phyloP scores from a whole-genome alignment of 495 filamentous ascomycete genomes.

The Patellaria atrata region DNA sequence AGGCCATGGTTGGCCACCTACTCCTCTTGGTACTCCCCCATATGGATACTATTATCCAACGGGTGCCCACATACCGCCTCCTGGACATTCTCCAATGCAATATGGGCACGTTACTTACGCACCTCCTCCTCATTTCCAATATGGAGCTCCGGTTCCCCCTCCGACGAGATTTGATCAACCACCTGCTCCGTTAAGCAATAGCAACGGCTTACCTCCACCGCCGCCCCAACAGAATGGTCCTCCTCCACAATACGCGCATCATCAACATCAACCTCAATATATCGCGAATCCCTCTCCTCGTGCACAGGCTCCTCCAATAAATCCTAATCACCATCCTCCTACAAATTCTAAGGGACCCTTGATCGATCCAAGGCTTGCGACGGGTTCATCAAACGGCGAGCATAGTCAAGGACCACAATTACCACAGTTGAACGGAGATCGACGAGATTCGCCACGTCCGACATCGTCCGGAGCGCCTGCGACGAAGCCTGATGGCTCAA shows the following conservation, averaged over 20 bases:
- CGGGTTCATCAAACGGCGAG: not conserved
- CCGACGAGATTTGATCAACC: slow-evolving; percentile 23
- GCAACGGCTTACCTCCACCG: slow-evolving; percentile 19
- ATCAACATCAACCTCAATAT: slow-evolving; percentile 6
- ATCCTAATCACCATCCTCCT: slow-evolving; percentile 1
- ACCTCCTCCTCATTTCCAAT: slow-evolving; percentile 8
- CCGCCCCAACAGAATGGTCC: slow-evolving; percentile 10
- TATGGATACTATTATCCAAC: slow-evolving; percentile 9
- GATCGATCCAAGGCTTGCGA: slow-evolving; percentile 1
- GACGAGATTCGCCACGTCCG: slow-evolving; percentile 5
- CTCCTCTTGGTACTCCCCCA: slow-evolving; percentile 9
- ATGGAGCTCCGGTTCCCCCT: slow-evolving; percentile 14
- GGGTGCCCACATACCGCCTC: slow-evolving; percentile 4
- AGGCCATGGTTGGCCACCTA: slow-evolving; percentile 7
- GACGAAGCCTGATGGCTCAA: slow-evolving; percentile 5
- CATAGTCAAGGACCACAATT: slow-evolving; percentile 11
- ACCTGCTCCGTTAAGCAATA: slow-evolving; percentile 20
- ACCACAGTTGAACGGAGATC: slow-evolving; percentile 11
- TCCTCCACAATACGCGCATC: not conserved
- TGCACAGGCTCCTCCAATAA: no score
- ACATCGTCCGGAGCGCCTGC: slow-evolving; percentile 10
- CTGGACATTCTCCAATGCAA: slow-evolving; percentile 11
- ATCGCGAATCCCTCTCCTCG: not conserved
- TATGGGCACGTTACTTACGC: slow-evolving; percentile 21
- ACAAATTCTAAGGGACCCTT: not conserved